Conservation (phyloP, 306 rosid genomes). For the Myrica gale region DNA sequence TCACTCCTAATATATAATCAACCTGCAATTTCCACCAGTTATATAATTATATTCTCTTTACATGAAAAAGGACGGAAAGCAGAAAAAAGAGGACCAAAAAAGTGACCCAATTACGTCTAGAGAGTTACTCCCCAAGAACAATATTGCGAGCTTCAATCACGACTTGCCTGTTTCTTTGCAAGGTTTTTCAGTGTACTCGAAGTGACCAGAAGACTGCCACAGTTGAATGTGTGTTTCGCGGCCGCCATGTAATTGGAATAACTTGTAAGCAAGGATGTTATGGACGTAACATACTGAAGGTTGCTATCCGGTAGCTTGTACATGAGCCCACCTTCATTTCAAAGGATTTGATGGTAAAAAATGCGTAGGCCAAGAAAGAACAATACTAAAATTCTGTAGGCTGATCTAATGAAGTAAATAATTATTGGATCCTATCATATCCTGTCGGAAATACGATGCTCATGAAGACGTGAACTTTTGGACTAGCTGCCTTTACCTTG, state of each 20-base stretch:
- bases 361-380: too few relatives aligned
- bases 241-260: constrained; percentile 86
- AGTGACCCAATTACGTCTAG: background rate
- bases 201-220: constrained; percentile 64
- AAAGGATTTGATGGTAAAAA: background rate
- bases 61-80: background rate
- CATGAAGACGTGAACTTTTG: too few relatives aligned
- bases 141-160: too few relatives aligned
- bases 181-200: constrained; percentile 49
- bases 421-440: too few relatives aligned
- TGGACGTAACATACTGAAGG: constrained; percentile 85
- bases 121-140: too few relatives aligned
- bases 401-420: too few relatives aligned
- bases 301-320: constrained; percentile 75
- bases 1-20: constrained; percentile 79
- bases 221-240: constrained; percentile 61
- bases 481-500: constrained; percentile 48
- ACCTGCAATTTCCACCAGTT: constrained; percentile 44
- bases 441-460: too few relatives aligned
- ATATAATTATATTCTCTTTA: background rate
- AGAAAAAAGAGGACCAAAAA: background rate
- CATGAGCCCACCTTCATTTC: constrained; percentile 68
- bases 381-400: too few relatives aligned
- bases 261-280: constrained; percentile 75
- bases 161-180: constrained; percentile 69